Conservation (phyloP, 345 rosid species). For the Bruguiera gymnorhiza region DNA sequence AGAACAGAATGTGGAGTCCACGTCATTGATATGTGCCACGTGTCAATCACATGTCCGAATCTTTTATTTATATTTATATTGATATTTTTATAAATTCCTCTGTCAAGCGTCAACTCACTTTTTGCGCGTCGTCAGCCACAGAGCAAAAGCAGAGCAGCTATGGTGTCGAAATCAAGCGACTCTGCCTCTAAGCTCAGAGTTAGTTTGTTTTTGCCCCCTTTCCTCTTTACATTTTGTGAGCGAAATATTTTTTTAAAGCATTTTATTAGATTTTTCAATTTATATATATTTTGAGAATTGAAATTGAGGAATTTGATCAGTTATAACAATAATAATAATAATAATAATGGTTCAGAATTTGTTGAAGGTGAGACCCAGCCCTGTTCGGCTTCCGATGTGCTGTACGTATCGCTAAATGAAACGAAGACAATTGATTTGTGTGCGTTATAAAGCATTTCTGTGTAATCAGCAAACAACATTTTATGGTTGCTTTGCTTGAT, state of each 20-base stretch:
- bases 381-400: slow-evolving; percentile 10
- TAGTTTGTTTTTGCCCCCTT: slow-evolving; percentile 24
- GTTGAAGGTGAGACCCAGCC: not conserved
- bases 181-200: slow-evolving; percentile 40
- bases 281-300: not conserved
- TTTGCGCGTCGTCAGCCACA: slow-evolving; percentile 3
- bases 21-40: slow-evolving; percentile 23
- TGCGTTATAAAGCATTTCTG: too few relatives aligned
- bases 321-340: not conserved
- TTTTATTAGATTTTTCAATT: not conserved
- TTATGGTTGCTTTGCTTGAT: slow-evolving; percentile 9
- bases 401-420: too few relatives aligned
- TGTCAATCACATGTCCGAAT: slow-evolving; percentile 12
- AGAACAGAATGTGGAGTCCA: slow-evolving; percentile 3
- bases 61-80: not conserved
- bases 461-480: too few relatives aligned
- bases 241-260: not conserved
- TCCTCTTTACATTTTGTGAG: not conserved
- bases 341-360: not conserved
- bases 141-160: slow-evolving; percentile 19
- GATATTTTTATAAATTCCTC: not conserved
- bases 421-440: too few relatives aligned
- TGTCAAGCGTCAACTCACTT: not conserved
- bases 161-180: slow-evolving; percentile 48
- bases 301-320: not conserved